Evolutionary conservation across 2,329 filamentous ascomycete genomes (phyloP).

Genomic region (Furcasterigmium sp.): DNA sequence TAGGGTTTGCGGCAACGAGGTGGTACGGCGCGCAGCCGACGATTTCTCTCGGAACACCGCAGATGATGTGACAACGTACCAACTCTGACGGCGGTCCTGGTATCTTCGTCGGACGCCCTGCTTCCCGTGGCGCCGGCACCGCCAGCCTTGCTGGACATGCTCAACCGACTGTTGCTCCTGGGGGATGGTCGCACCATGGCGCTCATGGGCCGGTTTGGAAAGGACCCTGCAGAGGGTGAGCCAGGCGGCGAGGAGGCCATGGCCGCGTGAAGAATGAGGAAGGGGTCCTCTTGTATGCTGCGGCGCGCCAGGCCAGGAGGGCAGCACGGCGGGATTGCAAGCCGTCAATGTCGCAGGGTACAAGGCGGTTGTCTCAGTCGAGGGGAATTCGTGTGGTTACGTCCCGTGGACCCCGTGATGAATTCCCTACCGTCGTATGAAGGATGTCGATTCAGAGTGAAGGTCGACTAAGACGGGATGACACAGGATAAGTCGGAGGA

Average conservation of each 20-base stretch:
- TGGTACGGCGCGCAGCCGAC: not conserved
- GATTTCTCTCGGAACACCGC: not conserved
- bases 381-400: constrained; percentile 2
- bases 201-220: constrained; percentile 69
- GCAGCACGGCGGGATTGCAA: not conserved
- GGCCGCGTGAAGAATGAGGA: constrained; percentile 15
- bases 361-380: constrained; percentile 8
- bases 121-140: constrained; percentile 63
- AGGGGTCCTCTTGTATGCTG: constrained; percentile 2
- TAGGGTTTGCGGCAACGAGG: not conserved
- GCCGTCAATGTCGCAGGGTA: constrained; percentile 1
- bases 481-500: no score
- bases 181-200: constrained; percentile 69
- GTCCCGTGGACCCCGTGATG: not conserved
- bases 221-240: constrained; percentile 46
- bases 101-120: constrained; percentile 83
- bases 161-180: constrained; percentile 79
- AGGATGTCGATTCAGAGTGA: no score
- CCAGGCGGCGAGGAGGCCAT: constrained; percentile 69
- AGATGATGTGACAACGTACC: constrained; percentile 55
- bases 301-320: constrained; percentile 2
- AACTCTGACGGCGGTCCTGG: constrained; percentile 90
- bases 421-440: not conserved
- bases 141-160: constrained; percentile 70
- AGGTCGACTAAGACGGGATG: no score